phyloP scores from a whole-genome alignment of 306 rosid genomes.

The Rosa multiflora region DNA sequence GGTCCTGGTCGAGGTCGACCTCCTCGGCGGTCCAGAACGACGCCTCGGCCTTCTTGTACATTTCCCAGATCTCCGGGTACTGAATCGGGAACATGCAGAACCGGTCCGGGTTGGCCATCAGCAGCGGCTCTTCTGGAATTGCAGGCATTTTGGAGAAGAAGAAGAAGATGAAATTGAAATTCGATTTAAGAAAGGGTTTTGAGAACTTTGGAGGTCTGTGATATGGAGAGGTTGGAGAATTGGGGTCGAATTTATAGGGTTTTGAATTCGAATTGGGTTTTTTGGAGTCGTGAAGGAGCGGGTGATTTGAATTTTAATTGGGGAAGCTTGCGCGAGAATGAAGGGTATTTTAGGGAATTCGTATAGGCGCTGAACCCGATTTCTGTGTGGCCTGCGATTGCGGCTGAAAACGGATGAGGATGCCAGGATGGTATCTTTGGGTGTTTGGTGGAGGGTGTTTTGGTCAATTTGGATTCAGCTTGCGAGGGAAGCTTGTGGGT shows the following conservation, averaged over 20 bases:
- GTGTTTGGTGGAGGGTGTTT: background rate
- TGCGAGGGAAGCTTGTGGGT: slow-evolving; percentile 36
- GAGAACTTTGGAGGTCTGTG: background rate
- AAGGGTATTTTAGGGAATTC: slow-evolving; percentile 27
- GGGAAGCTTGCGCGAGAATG: slow-evolving; percentile 52
- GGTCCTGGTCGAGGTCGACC: slow-evolving; percentile 69
- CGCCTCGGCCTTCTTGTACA: slow-evolving; percentile 94
- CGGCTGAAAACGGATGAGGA: background rate
- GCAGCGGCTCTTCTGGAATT: slow-evolving; percentile 66
- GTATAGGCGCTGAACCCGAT: background rate
- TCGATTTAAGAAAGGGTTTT: background rate
- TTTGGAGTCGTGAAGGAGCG: slow-evolving; percentile 19
- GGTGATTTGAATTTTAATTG: slow-evolving; percentile 39
- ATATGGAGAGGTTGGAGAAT: background rate
- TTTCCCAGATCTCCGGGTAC: slow-evolving; percentile 85
- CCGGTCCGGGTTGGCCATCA: slow-evolving; percentile 69
- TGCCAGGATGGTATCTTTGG: background rate
- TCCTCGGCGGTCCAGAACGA: slow-evolving; percentile 94
- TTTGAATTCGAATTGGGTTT: background rate
- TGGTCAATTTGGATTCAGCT: slow-evolving; percentile 3
- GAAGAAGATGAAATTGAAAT: background rate
- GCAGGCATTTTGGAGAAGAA: slow-evolving; percentile 47
- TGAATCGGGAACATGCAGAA: slow-evolving; percentile 95
- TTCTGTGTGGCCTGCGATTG: background rate
- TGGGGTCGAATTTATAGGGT: slow-evolving; percentile 23